phyloP scores from a whole-genome alignment of 176 grass and related monocot genomes.

The Panicum miliaceum region DNA sequence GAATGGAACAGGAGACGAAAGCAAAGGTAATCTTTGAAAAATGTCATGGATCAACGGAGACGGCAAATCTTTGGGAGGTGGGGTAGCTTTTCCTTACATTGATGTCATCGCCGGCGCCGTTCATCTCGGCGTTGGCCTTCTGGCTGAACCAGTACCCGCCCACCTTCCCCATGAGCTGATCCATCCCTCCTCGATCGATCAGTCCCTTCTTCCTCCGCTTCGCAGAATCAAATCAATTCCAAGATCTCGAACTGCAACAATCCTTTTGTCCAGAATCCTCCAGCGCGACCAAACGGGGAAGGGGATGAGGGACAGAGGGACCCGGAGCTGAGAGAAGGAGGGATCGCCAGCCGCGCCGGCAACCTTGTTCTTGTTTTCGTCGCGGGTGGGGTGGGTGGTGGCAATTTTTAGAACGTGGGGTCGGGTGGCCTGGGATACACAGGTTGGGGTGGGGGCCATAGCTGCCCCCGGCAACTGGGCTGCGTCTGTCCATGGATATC shows the following conservation, averaged over 20 bases:
- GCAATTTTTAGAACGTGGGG: neutral
- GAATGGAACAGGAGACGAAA: neutral
- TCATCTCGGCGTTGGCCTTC: conserved; percentile 77
- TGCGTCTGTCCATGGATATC: neutral
- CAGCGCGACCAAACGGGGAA: neutral
- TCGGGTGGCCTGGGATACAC: neutral
- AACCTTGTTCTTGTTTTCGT: neutral
- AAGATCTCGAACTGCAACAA: neutral
- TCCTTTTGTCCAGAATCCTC: neutral
- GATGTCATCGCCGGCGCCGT: conserved; percentile 64
- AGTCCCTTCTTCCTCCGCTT: neutral
- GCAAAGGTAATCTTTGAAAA: neutral
- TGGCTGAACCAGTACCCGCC: conserved; percentile 84
- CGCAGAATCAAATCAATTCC: neutral
- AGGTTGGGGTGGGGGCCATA: neutral
- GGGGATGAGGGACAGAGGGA: neutral
- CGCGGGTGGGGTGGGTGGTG: neutral
- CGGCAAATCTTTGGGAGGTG: neutral
- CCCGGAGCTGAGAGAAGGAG: neutral
- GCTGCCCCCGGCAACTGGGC: neutral
- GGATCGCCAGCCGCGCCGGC: neutral
- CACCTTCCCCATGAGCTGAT: conserved; percentile 85
- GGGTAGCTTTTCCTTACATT: conserved; percentile 48
- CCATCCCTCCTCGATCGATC: conserved; percentile 48
- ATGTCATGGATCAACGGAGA: neutral